Conservation (phyloP, 768 basidiomycete species). For the Psilocybe sp. region DNA sequence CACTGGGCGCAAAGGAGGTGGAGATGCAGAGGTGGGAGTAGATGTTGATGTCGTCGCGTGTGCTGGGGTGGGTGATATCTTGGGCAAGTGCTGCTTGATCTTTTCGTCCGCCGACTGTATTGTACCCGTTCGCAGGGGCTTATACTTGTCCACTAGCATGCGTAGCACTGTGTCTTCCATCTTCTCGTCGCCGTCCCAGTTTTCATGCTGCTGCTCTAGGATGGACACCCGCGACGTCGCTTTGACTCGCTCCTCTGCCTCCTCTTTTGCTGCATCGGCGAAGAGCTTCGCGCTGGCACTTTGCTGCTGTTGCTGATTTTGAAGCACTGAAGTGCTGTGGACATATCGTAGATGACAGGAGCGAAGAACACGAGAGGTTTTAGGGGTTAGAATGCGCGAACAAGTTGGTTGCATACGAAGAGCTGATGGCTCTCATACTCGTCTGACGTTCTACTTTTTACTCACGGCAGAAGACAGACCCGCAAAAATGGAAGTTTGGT, state of each 20-base stretch:
- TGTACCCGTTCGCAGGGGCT: conserved; percentile 64
- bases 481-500: background rate
- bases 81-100: conserved; percentile 48
- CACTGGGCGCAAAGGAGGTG: too few relatives aligned
- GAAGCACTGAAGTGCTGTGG: too few relatives aligned
- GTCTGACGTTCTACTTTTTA: background rate
- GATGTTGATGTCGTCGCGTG: conserved; percentile 5
- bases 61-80: conserved; percentile 17
- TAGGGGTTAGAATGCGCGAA: background rate
- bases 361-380: background rate
- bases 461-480: too few relatives aligned
- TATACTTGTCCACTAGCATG: conserved; percentile 88
- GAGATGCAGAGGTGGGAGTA: background rate
- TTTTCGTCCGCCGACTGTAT: conserved; percentile 67
- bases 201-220: conserved; percentile 48
- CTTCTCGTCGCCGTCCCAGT: conserved; percentile 80
- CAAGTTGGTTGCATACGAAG: conserved; percentile 7
- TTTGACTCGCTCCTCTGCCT: conserved; percentile 29
- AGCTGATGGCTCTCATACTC: background rate
- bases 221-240: conserved; percentile 11
- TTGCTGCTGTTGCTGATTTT: background rate
- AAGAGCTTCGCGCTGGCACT: conserved; percentile 61
- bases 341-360: background rate
- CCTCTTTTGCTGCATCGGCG: conserved; percentile 58
- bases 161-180: conserved; percentile 69